Base-by-base conservation (phyloP, 179 eudicot genomes). In the Pouteria campechiana region DNA sequence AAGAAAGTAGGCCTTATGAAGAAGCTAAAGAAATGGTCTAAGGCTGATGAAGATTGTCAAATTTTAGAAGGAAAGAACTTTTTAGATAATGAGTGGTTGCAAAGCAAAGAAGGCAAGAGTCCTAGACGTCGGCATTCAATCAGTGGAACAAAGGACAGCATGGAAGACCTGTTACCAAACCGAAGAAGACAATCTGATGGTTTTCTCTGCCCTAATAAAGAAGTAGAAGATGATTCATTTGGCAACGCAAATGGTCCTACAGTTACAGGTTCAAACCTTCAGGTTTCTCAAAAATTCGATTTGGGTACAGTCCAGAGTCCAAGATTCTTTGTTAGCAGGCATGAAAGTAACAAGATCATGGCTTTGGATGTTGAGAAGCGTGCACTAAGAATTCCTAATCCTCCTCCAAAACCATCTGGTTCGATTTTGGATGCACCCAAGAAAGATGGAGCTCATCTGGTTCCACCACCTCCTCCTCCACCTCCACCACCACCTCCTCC, bases 401-500 rank as follows among this genome's bases (percentile, higher is more conserved):
- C 95, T 4, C 95, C 95, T 64, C 92, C 95, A 46, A 69, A 73
- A 50, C 83, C 95, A 61, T 76, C 76, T 0, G 68, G 64, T 24
- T 35, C 35, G 23, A 35, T 49, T 28, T 32, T 58, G 17, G 23
- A 2, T 6, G 75, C 31, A 22, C 37, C 21, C 22, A 69, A 62
- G 37, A 70, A 67, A 24, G 64, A 35, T 21, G 33, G 25, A 12
- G 27, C 67, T 0, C 32, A 37, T 54, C 73, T 51, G 44, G 37
- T 51, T 47, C 64, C 52, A 10, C 58, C 66, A 11, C 83, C 78
- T 0, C 70, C 63, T 8, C 79, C 78, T 0, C 82, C 93, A 0
- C 95, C 87, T 4, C 95, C 95, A 0, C 95, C 92, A 0, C 84
- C 80, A 2, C 85, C 82, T n/a, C 74, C 77, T 63, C 80, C 70